Percentiles rank a stretch among this genome's conserved stretches.
These are phyloP conservation scores for Vanrija sp. DNA, from an alignment of 1,284 basidiomycete genomes.

Conservation along the genomic window DNA sequence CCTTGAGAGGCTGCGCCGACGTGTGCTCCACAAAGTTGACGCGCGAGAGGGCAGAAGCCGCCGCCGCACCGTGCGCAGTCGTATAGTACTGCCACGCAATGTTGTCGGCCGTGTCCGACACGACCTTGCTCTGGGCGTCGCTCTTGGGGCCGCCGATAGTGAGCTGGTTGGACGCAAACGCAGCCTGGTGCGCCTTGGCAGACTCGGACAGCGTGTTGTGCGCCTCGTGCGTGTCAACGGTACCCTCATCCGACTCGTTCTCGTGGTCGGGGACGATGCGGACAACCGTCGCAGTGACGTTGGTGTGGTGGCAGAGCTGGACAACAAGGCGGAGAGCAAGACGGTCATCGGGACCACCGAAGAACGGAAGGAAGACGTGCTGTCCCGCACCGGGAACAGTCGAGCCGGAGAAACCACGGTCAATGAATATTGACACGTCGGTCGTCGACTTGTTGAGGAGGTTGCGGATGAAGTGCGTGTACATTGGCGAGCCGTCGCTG, in stretches of 20 bases:
- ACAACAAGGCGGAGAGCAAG: conserved; percentile 72
- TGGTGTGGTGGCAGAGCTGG: conserved; percentile 63
- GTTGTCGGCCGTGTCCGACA: conserved; percentile 50
- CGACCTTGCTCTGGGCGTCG: conserved; percentile 33
- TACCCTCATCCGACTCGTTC: conserved; percentile 51
- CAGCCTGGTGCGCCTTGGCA: conserved; percentile 40
- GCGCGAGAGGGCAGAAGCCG: conserved; percentile 21
- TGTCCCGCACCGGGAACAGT: conserved; percentile 47
- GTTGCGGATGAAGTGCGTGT: conserved; percentile 73
- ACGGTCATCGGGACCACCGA: conserved; percentile 88
- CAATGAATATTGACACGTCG: conserved; percentile 79
- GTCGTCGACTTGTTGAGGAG: conserved; percentile 62
- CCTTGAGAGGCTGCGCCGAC: conserved; percentile 43
- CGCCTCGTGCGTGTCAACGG: conserved; percentile 10
- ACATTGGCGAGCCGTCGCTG: conserved; percentile 51
- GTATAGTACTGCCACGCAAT: conserved; percentile 48
- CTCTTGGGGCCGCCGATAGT: conserved; percentile 34
- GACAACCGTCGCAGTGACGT: conserved; percentile 68
- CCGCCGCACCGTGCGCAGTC: conserved; percentile 12
- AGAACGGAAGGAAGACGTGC: conserved; percentile 81
- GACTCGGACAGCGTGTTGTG: conserved; percentile 22
- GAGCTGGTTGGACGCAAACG: conserved; percentile 41
- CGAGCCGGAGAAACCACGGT: conserved; percentile 56
- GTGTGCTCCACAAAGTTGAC: conserved; percentile 33
- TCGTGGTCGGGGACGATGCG: conserved; percentile 49